phyloP scores from a whole-genome alignment of 441 rosid genomes.

The Corymbia calophylla region DNA sequence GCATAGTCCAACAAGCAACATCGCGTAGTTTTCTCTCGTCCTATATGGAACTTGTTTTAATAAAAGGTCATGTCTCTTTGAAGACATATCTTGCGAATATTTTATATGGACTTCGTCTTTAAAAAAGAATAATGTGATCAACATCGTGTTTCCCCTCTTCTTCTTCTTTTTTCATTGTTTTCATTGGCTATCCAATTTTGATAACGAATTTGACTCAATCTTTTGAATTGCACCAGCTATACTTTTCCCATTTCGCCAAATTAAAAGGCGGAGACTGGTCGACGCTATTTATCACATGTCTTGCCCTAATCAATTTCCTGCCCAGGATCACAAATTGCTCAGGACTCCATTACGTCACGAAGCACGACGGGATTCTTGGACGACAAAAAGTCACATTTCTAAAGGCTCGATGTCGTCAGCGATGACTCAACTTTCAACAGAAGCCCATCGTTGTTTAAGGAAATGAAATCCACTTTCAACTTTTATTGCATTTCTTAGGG shows the following conservation, averaged over 20 bases:
- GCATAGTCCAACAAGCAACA: accelerated
- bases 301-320: neutral
- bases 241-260: neutral
- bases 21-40: accelerated
- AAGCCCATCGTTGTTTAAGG: neutral
- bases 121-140: neutral
- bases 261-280: neutral
- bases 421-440: neutral
- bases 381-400: neutral
- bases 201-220: neutral
- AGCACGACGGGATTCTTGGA: neutral
- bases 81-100: neutral
- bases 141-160: neutral
- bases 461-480: neutral
- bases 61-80: neutral
- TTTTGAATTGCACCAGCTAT: neutral
- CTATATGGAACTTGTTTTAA: accelerated
- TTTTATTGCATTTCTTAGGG: neutral
- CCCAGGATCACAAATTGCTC: neutral
- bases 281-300: neutral
- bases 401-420: neutral
- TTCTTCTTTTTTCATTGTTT: neutral
- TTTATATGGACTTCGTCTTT: neutral
- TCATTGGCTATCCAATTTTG: neutral
- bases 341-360: neutral